phyloP scores from a whole-genome alignment of 164 flowering plant species.

The Aristolochia fimbriata region DNA sequence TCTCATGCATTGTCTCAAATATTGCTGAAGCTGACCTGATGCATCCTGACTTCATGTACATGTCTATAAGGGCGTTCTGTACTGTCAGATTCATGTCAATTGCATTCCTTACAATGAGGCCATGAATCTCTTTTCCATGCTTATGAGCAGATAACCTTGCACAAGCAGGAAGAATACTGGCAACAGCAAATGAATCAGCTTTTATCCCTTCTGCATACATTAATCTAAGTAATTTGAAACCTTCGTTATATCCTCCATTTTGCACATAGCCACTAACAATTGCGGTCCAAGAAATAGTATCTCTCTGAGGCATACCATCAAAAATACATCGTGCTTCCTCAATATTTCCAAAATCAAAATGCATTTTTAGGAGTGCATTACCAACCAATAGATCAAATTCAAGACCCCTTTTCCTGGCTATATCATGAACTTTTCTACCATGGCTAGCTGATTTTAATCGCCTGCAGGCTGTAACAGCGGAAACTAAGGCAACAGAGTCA shows the following conservation, averaged over 20 bases:
- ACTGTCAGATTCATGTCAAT: constrained; percentile 25
- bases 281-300: constrained; percentile 58
- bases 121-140: constrained; percentile 60
- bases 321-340: constrained; percentile 41
- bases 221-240: constrained; percentile 38
- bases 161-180: constrained; percentile 63
- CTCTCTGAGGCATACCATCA: constrained; percentile 34
- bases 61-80: constrained; percentile 54
- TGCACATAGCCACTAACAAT: constrained; percentile 40
- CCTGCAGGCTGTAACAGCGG: constrained; percentile 43
- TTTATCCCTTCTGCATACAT: constrained; percentile 41
- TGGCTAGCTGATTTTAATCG: constrained; percentile 28
- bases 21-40: constrained; percentile 34
- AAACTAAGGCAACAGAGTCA: constrained; percentile 45
- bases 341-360: constrained; percentile 37
- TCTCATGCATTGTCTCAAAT: constrained; percentile 31
- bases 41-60: constrained; percentile 66
- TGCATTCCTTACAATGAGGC: constrained; percentile 32
- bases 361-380: constrained; percentile 55
- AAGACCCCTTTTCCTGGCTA: constrained; percentile 30
- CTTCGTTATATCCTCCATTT: constrained; percentile 55
- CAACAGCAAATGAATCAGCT: constrained; percentile 37
- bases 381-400: constrained; percentile 43
- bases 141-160: constrained; percentile 49
- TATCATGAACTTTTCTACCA: constrained; percentile 36